Evolutionary conservation across 768 basidiomycete genomes (phyloP), one percentile per base, ranked within the genome.

Genomic region (Sporobolomyces phaffii): DNA sequence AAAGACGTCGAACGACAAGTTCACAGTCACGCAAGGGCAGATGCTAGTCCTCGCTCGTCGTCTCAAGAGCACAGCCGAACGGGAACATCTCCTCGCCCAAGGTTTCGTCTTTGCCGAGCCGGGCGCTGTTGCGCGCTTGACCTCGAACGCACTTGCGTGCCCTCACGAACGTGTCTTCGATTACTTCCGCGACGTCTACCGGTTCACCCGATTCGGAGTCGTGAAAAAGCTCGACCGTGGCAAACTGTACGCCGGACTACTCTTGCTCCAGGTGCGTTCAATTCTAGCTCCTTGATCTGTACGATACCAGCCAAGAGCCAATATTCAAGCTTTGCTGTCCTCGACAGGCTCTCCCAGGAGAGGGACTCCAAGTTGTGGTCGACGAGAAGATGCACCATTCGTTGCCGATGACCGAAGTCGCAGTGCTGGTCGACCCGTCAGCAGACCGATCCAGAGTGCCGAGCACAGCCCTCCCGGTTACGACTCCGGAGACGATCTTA

Each of bases 101-200:
- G 69, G 69, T 1, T 70, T 54, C 51, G 58, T 63, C 26, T 70
- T 70, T 20, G 64, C 64, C 51, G 69, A 70, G 48, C 69, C 69
- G 2, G 28, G 34, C 9, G 64, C 57, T 24, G 69, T 66, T 11
- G 40, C 69, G 6, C 44, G 64, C n/a, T 33, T 64, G 29, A 70
- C 69, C 9, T 52, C 64, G 45, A 49, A 49, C 51, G 60, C 69
- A 1, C 61, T 66, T 51, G 69, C 69, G 20, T 65, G 65, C 7
- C 69, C 69, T 17, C 24, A 24, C 40, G 60, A 62, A 5, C 64
- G 69, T 14, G 64, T 66, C 1, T 63, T 70, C 58, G 58, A 66
- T 31, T 66, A 65, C 52, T 70, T 70, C 64, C 60, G 64, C 31
- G 61, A 66, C 57, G 69, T 56, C 5, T 60, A 66, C 58, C 61